Percentiles rank a stretch among this genome's conserved stretches.
Evolutionary conservation across 2,329 filamentous ascomycete species (phyloP).

Genomic region (Trichoderma sp.): DNA sequence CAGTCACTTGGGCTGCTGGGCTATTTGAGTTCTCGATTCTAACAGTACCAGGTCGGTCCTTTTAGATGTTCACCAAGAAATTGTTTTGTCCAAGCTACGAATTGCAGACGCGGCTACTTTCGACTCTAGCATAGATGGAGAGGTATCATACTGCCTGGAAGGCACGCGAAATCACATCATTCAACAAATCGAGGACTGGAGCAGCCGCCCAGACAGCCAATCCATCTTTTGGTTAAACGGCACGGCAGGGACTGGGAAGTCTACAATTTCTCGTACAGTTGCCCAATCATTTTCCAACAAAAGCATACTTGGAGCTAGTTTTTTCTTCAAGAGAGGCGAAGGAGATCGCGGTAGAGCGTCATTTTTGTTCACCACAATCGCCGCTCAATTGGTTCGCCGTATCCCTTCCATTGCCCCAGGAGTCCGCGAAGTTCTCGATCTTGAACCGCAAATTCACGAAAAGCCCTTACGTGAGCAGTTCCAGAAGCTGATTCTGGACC

Average conservation of each 20-base stretch:
- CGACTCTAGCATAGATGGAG: conserved; percentile 31
- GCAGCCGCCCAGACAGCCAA: conserved; percentile 22
- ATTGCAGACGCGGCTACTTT: conserved; percentile 30
- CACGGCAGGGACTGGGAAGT: conserved; percentile 41
- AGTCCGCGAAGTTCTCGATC: conserved; percentile 32
- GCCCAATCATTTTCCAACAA: conserved; percentile 14
- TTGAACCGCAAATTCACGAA: conserved; percentile 29
- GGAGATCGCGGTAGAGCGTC: conserved; percentile 28
- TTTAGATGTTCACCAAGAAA: conserved; percentile 23
- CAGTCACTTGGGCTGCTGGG: too few relatives aligned
- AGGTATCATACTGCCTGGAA: conserved; percentile 33
- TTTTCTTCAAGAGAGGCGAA: conserved; percentile 46
- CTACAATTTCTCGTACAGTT: conserved; percentile 37
- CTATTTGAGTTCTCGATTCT: neutral
- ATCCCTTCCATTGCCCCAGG: conserved; percentile 29
- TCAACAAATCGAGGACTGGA: conserved; percentile 27
- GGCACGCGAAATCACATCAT: conserved; percentile 35
- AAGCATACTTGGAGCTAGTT: conserved; percentile 34
- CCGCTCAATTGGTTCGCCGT: conserved; percentile 30
- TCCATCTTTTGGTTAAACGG: conserved; percentile 38
- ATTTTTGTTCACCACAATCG: conserved; percentile 27
- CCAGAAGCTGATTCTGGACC: conserved; percentile 38
- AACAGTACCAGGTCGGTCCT: neutral
- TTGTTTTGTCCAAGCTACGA: conserved; percentile 25
- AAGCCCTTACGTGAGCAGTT: conserved; percentile 39